Base-by-base conservation (phyloP, 139 green algal species). In the Tetradesmus lagerheimii region DNA sequence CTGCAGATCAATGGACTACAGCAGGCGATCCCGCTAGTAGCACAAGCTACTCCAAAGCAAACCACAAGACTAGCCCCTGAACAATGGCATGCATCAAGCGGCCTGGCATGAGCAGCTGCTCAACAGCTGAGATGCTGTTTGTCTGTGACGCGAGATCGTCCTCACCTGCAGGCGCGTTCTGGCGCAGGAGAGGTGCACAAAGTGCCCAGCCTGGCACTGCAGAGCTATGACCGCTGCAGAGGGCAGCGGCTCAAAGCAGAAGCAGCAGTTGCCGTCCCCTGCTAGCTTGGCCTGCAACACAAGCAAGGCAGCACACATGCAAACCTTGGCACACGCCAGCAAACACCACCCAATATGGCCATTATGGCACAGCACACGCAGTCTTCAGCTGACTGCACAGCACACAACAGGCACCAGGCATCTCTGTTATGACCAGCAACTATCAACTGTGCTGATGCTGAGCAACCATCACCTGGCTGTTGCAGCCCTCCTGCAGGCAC, bases 221-320 rank as follows among this genome's bases (percentile, higher is more conserved):
- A 89, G 71, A 2, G n/a, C 14, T 12, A 89, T 45, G 5, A 82
- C 66, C 37, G 85, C 41, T 15, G 67, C 85, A 47, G 29, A 71
- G 8, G 39, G 4, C 66, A 89, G 85, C 12, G 38, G 85, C 86
- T 90, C 86, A 31, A 77, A 71, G 75, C 86, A 90, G 34, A 84
- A 78, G 71, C 75, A 84, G 75, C 79, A 86, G 37, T 34, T 86
- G 53, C 87, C 62, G 66, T 89, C 71, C 35, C 71, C 85, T 31
- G 37, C 80, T 29, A 23, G 29, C 8, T 14, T 35, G 4, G 80
- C 80, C 43, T 86, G 80, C 43, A 38, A 50, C 38, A 34, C 38
- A 25, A 53, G n/a, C 37, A 53, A 34, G 11, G 31, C 1, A 53
- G 37, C 41, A 62, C 1, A 64, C 16, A n/a, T n/a, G n/a, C n/a